Base-by-base conservation (phyloP, 768 basidiomycete genomes). In the Paxillus rubicundulus region DNA sequence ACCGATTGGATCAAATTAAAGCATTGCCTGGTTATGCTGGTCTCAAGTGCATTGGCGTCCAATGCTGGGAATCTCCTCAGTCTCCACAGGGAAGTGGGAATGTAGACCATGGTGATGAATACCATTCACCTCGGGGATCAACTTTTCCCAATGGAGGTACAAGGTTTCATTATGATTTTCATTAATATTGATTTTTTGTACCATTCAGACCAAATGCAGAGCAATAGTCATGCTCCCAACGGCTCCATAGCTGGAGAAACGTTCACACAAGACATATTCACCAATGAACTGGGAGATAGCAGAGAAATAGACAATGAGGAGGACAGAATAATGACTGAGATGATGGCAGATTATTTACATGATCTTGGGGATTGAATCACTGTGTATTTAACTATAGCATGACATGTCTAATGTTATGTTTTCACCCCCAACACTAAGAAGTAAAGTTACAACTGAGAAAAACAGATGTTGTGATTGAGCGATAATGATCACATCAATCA, bases 1-100 rank as follows among this genome's bases (percentile, higher is more conserved):
- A 42, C 41, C 9, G 28, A 20, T 28, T 50, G n/a, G 40, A 50
- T 50, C 39, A 50, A 38, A 50, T 50, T 50, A 16, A 50, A 17
- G 27, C n/a, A 9, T 41, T 41, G 16, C 33, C 27, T 17, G 49
- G 49, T 10, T 50, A 41, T 39, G 18, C 38, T 27, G 49, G 49
- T n/a, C 16, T 40, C 4, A 30, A 17, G 10, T 38, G 49, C 14
- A 24, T 41, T 40, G 49, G 49, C 10, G 32, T 41, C 21, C 47
- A 6, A 36, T 12, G 4, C 10, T 12, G 13, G 36, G 36, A 36
- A 36, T 36, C 16, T 12, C 16, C 36, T 12, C 12, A 36, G 12
- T 5, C 36, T n/a, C n/a, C n/a, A n/a, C n/a, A n/a, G n/a, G n/a
- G n/a, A n/a, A n/a, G n/a, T n/a, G n/a, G n/a, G n/a, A n/a, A n/a